Evolutionary conservation across 2,329 filamentous ascomycete genomes (phyloP).

Genomic region (Ophiocordyceps camponoti-floridani): DNA sequence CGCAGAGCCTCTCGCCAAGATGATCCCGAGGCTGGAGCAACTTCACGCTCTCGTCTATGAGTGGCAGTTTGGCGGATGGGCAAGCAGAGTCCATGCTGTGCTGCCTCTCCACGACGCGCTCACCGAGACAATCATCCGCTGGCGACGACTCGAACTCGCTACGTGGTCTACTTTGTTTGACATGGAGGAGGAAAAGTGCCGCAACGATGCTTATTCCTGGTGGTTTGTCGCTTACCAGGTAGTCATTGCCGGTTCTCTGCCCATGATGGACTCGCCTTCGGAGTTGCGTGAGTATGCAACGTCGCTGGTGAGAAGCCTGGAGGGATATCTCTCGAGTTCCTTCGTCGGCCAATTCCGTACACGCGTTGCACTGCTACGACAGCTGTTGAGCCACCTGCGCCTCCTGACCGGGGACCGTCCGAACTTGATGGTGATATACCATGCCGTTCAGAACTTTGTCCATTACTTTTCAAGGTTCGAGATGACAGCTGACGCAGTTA

Average conservation of each 20-base stretch:
- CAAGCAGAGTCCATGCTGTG: slow-evolving; percentile 61
- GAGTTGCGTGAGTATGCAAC: slow-evolving; percentile 46
- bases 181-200: slow-evolving; percentile 58
- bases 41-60: slow-evolving; percentile 74
- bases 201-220: slow-evolving; percentile 71
- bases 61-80: slow-evolving; percentile 79
- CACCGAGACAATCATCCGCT: slow-evolving; percentile 66
- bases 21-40: slow-evolving; percentile 75
- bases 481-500: slow-evolving; percentile 41
- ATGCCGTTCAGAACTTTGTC: slow-evolving; percentile 60
- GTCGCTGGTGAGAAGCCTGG: slow-evolving; percentile 56
- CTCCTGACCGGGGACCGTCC: slow-evolving; percentile 42
- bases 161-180: slow-evolving; percentile 87
- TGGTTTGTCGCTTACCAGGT: slow-evolving; percentile 95
- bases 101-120: slow-evolving; percentile 55
- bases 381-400: slow-evolving; percentile 46
- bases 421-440: slow-evolving; percentile 36
- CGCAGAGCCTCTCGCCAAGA: slow-evolving; percentile 67
- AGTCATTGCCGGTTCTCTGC: slow-evolving; percentile 57
- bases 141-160: slow-evolving; percentile 78
- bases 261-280: slow-evolving; percentile 38
- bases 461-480: slow-evolving; percentile 57
- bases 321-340: slow-evolving; percentile 61
- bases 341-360: slow-evolving; percentile 65
- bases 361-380: slow-evolving; percentile 52